Conservation (phyloP, 1,139 yeast genomes). For the Scheffersomyces titani region DNA sequence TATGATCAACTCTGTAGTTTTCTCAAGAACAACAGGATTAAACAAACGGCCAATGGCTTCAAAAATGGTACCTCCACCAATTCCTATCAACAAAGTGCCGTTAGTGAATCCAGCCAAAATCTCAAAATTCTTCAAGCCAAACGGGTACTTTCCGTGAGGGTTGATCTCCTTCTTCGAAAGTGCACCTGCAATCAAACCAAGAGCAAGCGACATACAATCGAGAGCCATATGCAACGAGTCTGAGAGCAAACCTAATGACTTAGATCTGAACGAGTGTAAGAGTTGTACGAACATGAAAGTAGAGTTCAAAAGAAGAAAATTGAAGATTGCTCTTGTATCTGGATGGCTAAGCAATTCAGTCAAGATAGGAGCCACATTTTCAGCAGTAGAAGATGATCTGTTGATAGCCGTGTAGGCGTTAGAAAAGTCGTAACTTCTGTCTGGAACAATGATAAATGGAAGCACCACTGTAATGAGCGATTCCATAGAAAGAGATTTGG, state of each 20-base stretch:
- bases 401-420: constrained; percentile 2
- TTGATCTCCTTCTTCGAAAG: constrained; percentile 45
- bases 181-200: constrained; percentile 86
- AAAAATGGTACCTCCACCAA: constrained; percentile 81
- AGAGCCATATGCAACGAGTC: constrained; percentile 96
- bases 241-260: constrained; percentile 85
- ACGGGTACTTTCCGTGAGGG: constrained; percentile 75
- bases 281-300: constrained; percentile 94
- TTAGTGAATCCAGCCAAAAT: constrained; percentile 94
- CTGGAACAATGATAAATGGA: constrained; percentile 20
- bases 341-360: constrained; percentile 54
- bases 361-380: constrained; percentile 17
- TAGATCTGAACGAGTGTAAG: constrained; percentile 87
- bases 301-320: constrained; percentile 80
- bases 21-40: constrained; percentile 74
- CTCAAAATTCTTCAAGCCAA: constrained; percentile 83
- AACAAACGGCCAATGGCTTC: constrained; percentile 84
- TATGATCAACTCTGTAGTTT: constrained; percentile 80
- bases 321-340: constrained; percentile 87
- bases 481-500: constrained; percentile 9
- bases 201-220: constrained; percentile 86
- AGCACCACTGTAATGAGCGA: constrained; percentile 13
- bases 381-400: not conserved
- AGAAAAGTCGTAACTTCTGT: constrained; percentile 9
- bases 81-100: constrained; percentile 84